Evolutionary conservation across 257 asterid genomes (phyloP).

Genomic region (Lithospermum erythrorhizon): DNA sequence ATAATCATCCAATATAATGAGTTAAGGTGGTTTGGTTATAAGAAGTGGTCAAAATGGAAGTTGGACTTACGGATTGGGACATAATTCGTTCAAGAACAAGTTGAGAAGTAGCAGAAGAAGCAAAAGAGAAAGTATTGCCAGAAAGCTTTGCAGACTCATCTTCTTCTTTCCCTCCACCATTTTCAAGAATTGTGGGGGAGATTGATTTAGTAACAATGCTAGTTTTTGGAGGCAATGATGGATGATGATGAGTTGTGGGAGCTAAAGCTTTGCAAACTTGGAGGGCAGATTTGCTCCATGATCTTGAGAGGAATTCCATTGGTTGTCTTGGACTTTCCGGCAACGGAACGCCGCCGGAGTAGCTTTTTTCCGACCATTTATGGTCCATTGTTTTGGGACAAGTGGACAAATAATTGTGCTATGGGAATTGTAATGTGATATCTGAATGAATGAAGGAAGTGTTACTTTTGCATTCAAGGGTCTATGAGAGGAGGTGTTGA

Average conservation of each 20-base stretch:
- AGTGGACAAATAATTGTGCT: neutral
- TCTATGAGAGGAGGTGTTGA: neutral
- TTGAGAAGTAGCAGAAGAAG: constrained; percentile 95
- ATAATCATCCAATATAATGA: too few species aligned
- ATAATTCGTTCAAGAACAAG: constrained; percentile 92
- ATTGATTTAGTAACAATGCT: constrained; percentile 6
- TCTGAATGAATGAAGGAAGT: neutral
- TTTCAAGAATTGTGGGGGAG: constrained; percentile 35
- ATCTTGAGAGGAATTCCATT: constrained; percentile 88
- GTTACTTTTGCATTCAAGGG: too few species aligned
- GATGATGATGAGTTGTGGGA: constrained; percentile 18
- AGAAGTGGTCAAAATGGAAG: neutral
- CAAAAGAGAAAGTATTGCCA: constrained; percentile 82
- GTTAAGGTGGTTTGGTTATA: too few species aligned
- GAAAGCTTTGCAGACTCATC: constrained; percentile 53
- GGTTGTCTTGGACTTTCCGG: constrained; percentile 98
- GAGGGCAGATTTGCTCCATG: constrained; percentile 93
- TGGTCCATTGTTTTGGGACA: constrained; percentile 31
- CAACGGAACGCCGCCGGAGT: constrained; percentile 36
- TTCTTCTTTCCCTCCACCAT: constrained; percentile 38
- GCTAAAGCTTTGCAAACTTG: constrained; percentile 68
- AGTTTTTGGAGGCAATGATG: constrained; percentile 16
- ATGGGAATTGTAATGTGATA: neutral
- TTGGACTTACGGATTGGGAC: constrained; percentile 75
- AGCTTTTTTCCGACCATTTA: constrained; percentile 54